phyloP scores from a whole-genome alignment of 1,284 basidiomycete genomes.

The Exobasidium rhododendri region DNA sequence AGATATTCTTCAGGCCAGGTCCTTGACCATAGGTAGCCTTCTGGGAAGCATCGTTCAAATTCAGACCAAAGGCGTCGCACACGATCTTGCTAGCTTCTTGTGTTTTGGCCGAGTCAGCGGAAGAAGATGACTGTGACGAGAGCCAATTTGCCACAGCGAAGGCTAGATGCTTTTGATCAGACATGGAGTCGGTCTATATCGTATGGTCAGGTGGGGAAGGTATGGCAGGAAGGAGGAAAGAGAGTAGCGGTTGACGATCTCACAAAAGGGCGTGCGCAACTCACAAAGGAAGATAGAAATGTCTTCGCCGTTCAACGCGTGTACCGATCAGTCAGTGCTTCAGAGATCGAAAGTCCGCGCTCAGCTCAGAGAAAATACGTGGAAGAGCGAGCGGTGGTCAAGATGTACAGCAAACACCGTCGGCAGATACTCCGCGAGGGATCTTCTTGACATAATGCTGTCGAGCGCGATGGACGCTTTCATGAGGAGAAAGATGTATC shows the following conservation, averaged over 20 bases:
- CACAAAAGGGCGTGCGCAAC: no score
- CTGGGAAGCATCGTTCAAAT: conserved; percentile 31
- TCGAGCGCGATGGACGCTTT: no score
- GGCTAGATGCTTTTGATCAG: conserved; percentile 27
- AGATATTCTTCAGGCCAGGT: conserved; percentile 50
- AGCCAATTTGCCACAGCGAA: conserved; percentile 48
- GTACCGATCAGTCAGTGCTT: no score
- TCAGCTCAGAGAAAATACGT: no score
- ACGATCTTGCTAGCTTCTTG: conserved; percentile 23
- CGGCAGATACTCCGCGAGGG: no score
- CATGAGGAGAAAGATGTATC: no score
- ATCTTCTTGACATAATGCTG: no score
- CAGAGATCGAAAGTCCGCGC: no score
- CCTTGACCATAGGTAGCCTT: conserved; percentile 31
- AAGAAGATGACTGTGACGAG: not conserved
- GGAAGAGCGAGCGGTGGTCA: no score
- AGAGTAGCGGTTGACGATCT: not conserved
- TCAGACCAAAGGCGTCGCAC: conserved; percentile 31
- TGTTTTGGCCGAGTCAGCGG: conserved; percentile 19
- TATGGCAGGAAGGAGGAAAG: not conserved
- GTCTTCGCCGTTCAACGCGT: no score
- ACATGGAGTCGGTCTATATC: conserved; percentile 3
- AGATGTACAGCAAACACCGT: no score
- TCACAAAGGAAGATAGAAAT: no score
- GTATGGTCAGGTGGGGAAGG: not conserved